A percentile compares a stretch with the other conserved stretches of the same genome.
These are phyloP conservation scores for Solanum raphanifolium DNA, from an alignment of 257 asterid genomes.

Conservation along the genomic window DNA sequence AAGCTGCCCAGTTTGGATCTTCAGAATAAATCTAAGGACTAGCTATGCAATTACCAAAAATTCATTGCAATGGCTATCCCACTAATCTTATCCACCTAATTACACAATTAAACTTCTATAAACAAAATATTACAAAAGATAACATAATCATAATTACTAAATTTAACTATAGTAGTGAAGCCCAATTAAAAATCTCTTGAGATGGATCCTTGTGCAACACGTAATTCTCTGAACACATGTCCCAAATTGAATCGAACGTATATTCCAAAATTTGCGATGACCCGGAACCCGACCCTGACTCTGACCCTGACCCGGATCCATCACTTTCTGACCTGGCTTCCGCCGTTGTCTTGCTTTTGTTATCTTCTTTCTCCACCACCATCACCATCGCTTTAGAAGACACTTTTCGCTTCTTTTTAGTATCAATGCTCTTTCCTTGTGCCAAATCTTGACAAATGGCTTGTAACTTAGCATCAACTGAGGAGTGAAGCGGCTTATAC, in stretches of 20 bases:
- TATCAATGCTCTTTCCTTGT: constrained; percentile 62
- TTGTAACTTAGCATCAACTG: constrained; percentile 74
- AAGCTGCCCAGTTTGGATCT: neutral
- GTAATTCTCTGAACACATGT: constrained; percentile 25
- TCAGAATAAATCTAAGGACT: neutral
- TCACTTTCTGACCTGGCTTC: constrained; percentile 23
- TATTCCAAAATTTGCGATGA: constrained; percentile 38
- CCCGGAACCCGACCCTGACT: constrained; percentile 32
- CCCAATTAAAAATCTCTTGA: constrained; percentile 60
- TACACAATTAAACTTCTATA: neutral
- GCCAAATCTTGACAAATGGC: constrained; percentile 69
- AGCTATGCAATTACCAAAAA: constrained; percentile 50
- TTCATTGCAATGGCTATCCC: constrained; percentile 21
- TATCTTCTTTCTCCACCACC: neutral
- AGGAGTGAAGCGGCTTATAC: constrained; percentile 79
- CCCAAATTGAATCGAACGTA: constrained; percentile 30
- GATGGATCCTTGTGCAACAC: constrained; percentile 38
- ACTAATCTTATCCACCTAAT: neutral
- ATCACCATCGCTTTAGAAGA: neutral
- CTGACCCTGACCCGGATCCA: constrained; percentile 12
- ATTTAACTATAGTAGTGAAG: constrained; percentile 9
- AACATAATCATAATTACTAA: neutral
- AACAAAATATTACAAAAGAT: neutral
- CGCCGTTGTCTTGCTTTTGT: neutral
- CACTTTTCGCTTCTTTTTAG: constrained; percentile 10